Evolutionary conservation across 768 basidiomycete species (phyloP), one percentile per base, ranked within the genome.

Genomic region (Pisolithus marmoratus): DNA sequence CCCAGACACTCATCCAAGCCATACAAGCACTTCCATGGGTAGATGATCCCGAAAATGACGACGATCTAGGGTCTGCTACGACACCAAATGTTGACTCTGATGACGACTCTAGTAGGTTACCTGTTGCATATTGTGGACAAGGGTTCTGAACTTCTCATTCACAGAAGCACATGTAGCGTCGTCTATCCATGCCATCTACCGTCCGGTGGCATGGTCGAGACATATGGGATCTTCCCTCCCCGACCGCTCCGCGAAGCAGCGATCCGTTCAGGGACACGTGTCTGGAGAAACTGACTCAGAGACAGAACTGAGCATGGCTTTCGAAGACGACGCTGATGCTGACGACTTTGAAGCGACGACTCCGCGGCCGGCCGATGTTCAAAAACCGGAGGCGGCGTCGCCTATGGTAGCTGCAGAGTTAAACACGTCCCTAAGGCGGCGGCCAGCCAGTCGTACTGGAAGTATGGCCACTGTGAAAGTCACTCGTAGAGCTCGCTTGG

Each of bases 1-100:
- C 90, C 3, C 91, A 93, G 64, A 88, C 90, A 3, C 80, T 93
- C 46, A 92, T 93, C 37, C 90, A 92, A 70, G 90, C 88, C 4
- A 74, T 93, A 14, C 90, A 92, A 60, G 90, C 89, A 2, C 74
- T 92, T 38, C 91, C 90, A 19, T 88, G 84, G 85, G 76, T 78
- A 31, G 82, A 83, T 38, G 79, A 77, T 53, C 75, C 78, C 8
- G 86, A 90, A 56, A 82, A 82, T 51, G 84, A 85, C 29, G 85
- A 87, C 38, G 87, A 84, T 45, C 67, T 74, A 26, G 60, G 74
- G 11, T 67, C 72, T 53, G 74, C 73, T 36, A 61, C 66, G 4
- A 70, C 68, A 51, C 70, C 75, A 27, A 67, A 67, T 27, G 55
- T 55, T 14, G 79, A 80, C 50, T 73, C 77, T 0, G 84, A 86